Evolutionary conservation across 495 filamentous ascomycete species (phyloP), one percentile per base, ranked within the genome.

Genomic region (Penicillium goetzii): DNA sequence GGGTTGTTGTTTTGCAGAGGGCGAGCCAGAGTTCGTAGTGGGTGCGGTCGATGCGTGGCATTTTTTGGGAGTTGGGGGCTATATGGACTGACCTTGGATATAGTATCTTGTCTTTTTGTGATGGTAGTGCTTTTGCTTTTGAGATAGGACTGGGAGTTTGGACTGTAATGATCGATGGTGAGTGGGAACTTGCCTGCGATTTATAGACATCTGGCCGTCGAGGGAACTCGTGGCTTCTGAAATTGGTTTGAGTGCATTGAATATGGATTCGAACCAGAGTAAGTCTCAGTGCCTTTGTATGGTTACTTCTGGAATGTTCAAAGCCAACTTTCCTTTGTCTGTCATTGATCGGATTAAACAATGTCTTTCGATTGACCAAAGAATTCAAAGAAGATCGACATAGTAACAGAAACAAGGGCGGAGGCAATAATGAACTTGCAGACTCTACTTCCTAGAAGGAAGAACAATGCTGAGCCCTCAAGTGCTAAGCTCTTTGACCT

Each of bases 11-110:
- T 19, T 9, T 34, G 52, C 52, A 38, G 2, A 3, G 7, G 11
- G 52, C 52, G 2, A 55, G 52, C 7, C 10, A 23, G 52, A 55
- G 9, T n/a, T 55, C 30, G 30, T 55, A 55, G 52, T 55, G 52
- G 25, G 11, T 28, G 10, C 25, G 25, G 52, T 55, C 30, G 30
- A 36, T 19, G 2, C 11, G 26, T 4, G 49, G 50, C 50, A 52
- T 52, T 28, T 30, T 50, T 17, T 19, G 7, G 12, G 3, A 11
- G 17, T 52, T 17, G 2, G 19, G 19, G n/a, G 40, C 0, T 43
- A 23, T 45, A 45, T n/a, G n/a, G n/a, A n/a, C 8, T 2, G 19
- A 45, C 8, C 41, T 45, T 21, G n/a, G n/a, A n/a, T n/a, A n/a
- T n/a, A n/a, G n/a, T n/a, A n/a, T n/a, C n/a, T n/a, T n/a, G n/a